Percentiles rank a stretch among this genome's conserved stretches.
Conservation (phyloP, 2,329 filamentous ascomycete species). For the Aspergillus ruber region DNA sequence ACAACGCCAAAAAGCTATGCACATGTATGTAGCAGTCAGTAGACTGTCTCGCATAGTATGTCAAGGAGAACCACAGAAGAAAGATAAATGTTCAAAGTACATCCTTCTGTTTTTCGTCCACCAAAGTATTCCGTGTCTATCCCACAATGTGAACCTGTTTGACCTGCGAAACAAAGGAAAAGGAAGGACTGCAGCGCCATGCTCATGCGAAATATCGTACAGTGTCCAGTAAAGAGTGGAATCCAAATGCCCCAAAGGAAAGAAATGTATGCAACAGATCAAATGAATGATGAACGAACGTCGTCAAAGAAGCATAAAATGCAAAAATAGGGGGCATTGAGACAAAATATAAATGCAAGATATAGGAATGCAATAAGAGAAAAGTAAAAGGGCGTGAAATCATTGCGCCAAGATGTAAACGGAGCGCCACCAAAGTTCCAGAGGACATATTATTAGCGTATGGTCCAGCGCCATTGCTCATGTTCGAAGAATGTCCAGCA, state of each 20-base stretch:
- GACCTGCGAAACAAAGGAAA: constrained; percentile 28
- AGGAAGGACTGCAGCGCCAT: constrained; percentile 34
- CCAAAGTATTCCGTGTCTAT: constrained; percentile 9
- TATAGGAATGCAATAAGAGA: constrained; percentile 18
- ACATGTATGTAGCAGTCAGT: constrained; percentile 4
- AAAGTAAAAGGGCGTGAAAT: constrained; percentile 26
- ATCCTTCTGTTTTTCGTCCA: constrained; percentile 12
- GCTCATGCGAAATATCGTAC: constrained; percentile 32
- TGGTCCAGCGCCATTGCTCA: constrained; percentile 18
- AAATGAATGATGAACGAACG: constrained; percentile 27
- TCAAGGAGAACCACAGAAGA: constrained; percentile 3
- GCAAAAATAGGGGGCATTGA: constrained; percentile 22
- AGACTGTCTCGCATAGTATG: neutral
- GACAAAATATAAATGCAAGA: constrained; percentile 8
- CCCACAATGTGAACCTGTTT: constrained; percentile 11
- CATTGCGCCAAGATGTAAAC: constrained; percentile 11
- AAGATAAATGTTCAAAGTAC: neutral
- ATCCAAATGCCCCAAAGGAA: constrained; percentile 23
- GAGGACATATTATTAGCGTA: constrained; percentile 13
- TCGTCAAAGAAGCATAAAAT: constrained; percentile 26
- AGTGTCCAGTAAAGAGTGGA: constrained; percentile 27
- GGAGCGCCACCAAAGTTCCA: constrained; percentile 11
- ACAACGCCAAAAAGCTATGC: constrained; percentile 26
- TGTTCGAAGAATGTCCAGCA: constrained; percentile 13
- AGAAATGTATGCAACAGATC: constrained; percentile 20